phyloP scores from a whole-genome alignment of 176 grass and related monocot genomes.

The Urochloa ruziziensis region DNA sequence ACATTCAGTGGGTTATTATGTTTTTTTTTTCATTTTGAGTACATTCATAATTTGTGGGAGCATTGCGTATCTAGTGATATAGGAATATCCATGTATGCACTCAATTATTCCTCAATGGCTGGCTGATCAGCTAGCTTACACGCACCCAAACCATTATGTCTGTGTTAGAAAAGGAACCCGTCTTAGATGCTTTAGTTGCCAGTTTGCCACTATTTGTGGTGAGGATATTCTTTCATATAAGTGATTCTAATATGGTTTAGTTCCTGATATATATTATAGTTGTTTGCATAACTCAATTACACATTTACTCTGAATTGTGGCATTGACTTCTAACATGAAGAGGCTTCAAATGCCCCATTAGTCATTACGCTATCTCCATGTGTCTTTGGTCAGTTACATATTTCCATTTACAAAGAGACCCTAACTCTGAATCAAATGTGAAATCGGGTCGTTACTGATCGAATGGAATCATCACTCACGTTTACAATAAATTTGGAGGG shows the following conservation, averaged over 20 bases:
- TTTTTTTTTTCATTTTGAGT: not conserved
- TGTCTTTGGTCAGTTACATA: not conserved
- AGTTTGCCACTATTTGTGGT: not conserved
- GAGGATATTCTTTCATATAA: not conserved
- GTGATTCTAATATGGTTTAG: not conserved
- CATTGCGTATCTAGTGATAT: not conserved
- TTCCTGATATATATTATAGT: not conserved
- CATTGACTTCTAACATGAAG: not conserved
- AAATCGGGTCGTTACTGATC: not conserved
- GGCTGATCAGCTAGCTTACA: not conserved
- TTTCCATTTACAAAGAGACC: not conserved
- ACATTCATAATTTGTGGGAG: not conserved
- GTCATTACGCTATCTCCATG: not conserved
- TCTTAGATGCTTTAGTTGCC: not conserved
- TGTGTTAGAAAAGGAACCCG: not conserved
- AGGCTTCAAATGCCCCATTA: not conserved
- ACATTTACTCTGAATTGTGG: not conserved
- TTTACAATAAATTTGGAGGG: not conserved
- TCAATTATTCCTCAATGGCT: not conserved
- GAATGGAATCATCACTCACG: not conserved
- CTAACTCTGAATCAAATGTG: not conserved
- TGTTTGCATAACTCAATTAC: not conserved
- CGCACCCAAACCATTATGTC: not conserved
- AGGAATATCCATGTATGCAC: not conserved
- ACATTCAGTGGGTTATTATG: not conserved